Base-by-base conservation (phyloP, 2,329 filamentous ascomycete species). In the Pseudocercospora fuligena region DNA sequence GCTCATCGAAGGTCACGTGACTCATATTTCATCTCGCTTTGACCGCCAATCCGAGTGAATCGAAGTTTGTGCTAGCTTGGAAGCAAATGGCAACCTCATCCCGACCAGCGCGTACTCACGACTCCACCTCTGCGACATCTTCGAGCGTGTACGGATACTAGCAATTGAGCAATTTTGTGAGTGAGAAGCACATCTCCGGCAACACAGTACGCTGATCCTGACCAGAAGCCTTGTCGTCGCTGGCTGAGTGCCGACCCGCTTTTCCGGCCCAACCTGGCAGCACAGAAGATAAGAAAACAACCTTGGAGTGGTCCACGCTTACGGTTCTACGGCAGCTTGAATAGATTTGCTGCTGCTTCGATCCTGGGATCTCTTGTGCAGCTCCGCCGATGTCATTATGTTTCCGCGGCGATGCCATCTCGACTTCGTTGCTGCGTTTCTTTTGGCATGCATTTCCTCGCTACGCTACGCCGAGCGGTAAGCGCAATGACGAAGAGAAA, bases 371-470 rank as follows among this genome's bases (percentile, higher is more conserved):
- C 36, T 9, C 54, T 25, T 23, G 53, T 27, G 57, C 21, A 59
- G 23, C 9, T 36, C 29, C 61, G 36, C 40, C 61, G 36, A 66
- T 54, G 19, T 63, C 31, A 66, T 40, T 64, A 61, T 53, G 54
- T 43, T 61, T 67, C 65, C 61, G 65, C 65, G 65, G 65, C 51
- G 60, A 64, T 14, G 23, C 63, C 65, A 64, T 56, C 14, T 60
- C 54, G 54, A 43, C 29, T 31, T 57, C 49, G 29, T 29, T 56
- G 46, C 61, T 47, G 31, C n/a, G 27, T 63, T 66, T 49, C 60
- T 64, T 61, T 58, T 60, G 14, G 31, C 27, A 23, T 68, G 66
- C 66, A 66, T 68, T 53, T 68, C 66, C 66, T 63, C 60, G 66
- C 66, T 21, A 29, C 14, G 53, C 36, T 36, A 46, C 16, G 29